phyloP scores from a whole-genome alignment of 176 grass and related monocot genomes.

The Poa annua region DNA sequence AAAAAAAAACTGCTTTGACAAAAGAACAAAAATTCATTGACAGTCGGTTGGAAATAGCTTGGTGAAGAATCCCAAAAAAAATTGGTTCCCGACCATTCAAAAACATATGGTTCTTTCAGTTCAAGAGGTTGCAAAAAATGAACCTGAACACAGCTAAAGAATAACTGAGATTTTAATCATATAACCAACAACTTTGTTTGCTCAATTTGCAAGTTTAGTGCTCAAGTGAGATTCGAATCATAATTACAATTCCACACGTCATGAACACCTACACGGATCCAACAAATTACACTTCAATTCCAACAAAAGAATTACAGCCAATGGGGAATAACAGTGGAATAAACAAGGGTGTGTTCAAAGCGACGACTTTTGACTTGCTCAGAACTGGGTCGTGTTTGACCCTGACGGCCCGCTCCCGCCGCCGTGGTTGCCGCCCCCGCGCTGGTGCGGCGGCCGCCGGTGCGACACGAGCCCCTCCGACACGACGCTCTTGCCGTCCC shows the following conservation, averaged over 20 bases:
- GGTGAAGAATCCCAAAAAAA: too few species aligned
- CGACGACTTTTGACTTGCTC: conserved; percentile 50
- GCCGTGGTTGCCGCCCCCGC: conserved; percentile 40
- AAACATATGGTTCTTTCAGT: background rate
- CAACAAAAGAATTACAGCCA: conserved; percentile 27
- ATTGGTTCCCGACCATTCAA: too few species aligned
- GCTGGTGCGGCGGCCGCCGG: conserved; percentile 51
- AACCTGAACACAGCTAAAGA: background rate
- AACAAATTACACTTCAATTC: conserved; percentile 40
- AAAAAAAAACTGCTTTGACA: too few species aligned
- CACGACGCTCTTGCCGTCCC: conserved; percentile 55
- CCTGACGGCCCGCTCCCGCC: conserved; percentile 37
- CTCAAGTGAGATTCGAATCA: background rate
- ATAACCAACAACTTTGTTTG: background rate
- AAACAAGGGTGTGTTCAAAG: background rate
- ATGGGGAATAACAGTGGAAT: conserved; percentile 8
- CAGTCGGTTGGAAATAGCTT: too few species aligned
- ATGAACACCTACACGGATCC: conserved; percentile 18
- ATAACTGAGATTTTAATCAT: background rate
- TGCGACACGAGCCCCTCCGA: conserved; percentile 63
- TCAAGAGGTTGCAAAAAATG: background rate
- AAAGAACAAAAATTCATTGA: too few species aligned
- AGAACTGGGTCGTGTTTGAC: conserved; percentile 66
- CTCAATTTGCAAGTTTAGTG: background rate
- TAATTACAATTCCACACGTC: conserved; percentile 4